Evolutionary conservation across 2,329 filamentous ascomycete species (phyloP), one percentile per base, ranked within the genome.

Genomic region (Thelonectria blattea): DNA sequence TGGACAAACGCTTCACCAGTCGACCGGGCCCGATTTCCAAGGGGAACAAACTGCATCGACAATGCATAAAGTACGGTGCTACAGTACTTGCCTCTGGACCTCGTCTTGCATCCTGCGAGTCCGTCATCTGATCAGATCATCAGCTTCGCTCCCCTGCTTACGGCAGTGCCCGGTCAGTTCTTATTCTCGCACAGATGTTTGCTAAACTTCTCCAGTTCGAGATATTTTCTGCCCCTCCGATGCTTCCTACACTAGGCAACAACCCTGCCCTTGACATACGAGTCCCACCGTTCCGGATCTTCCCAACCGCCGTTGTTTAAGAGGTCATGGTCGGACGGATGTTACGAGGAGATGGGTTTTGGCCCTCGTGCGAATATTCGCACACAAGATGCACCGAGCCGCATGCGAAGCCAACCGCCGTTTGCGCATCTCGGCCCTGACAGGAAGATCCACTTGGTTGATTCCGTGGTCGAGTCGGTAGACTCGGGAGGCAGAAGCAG

Each of bases 371-470:
- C 34, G 34, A 37, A 15, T 37, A 37, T 37, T 37, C 15, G 34
- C 34, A 37, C 12, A 14, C 34, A 15, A 37, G 34, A 37, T 37
- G 34, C 34, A 37, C 34, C 34, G 34, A 37, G 34, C 34, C 60
- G 65, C 55, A 51, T 68, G 42, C 49, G 62, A 66, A 55, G 63
- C 27, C 62, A 66, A 61, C 68, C 66, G 68, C 68, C 66, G 68
- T 69, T 70, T 69, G 66, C 68, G 68, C 68, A 68, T 65, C 56
- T 22, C 58, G 34, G 24, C 60, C 50, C 54, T 69, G 66, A 70
- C 66, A 69, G 65, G 65, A 30, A 30, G 27, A 30, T 70, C 68
- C 68, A 70, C 68, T 67, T 68, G 66, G 66, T 48, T 52, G 52
- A 47, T 27, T 53, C 48, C 62, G 64, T 41, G 58, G 37, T 52